Percentiles rank a stretch among this genome's conserved stretches.
phyloP scores from a whole-genome alignment of 1,284 basidiomycete genomes.

The Somion occarium region DNA sequence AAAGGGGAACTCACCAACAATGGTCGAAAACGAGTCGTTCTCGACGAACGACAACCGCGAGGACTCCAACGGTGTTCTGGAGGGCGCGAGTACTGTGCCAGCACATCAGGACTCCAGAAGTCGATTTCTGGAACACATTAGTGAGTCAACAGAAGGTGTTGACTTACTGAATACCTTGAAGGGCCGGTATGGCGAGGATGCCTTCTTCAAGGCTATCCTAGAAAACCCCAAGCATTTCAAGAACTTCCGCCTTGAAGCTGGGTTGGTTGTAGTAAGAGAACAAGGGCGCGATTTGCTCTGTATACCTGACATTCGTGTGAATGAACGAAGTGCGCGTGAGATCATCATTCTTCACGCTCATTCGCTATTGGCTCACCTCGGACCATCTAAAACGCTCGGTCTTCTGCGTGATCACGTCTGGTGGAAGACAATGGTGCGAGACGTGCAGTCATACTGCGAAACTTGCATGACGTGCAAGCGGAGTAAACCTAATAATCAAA shows the following conservation, averaged over 20 bases:
- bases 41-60: background rate
- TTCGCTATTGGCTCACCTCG: constrained; percentile 26
- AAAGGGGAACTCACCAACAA: too few relatives aligned
- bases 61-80: background rate
- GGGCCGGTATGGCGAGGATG: constrained; percentile 11
- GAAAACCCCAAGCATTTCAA: constrained; percentile 11
- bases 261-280: constrained; percentile 15
- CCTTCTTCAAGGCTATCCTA: constrained; percentile 13
- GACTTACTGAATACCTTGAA: constrained; percentile 7
- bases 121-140: background rate
- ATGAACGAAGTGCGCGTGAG: constrained; percentile 17
- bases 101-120: background rate
- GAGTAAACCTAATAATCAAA: constrained; percentile 21
- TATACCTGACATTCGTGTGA: constrained; percentile 22
- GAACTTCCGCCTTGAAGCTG: constrained; percentile 19
- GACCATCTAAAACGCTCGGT: constrained; percentile 20
- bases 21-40: background rate
- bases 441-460: constrained; percentile 22
- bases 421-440: constrained; percentile 24
- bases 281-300: constrained; percentile 14
- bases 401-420: constrained; percentile 25
- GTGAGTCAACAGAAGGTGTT: background rate
- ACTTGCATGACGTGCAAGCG: constrained; percentile 22
- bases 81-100: background rate
- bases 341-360: constrained; percentile 26